Percentiles rank a stretch among this genome's conserved stretches.
These are phyloP conservation scores for Podosphaera xanthii DNA, from an alignment of 2,329 filamentous ascomycete genomes.

Conservation along the genomic window DNA sequence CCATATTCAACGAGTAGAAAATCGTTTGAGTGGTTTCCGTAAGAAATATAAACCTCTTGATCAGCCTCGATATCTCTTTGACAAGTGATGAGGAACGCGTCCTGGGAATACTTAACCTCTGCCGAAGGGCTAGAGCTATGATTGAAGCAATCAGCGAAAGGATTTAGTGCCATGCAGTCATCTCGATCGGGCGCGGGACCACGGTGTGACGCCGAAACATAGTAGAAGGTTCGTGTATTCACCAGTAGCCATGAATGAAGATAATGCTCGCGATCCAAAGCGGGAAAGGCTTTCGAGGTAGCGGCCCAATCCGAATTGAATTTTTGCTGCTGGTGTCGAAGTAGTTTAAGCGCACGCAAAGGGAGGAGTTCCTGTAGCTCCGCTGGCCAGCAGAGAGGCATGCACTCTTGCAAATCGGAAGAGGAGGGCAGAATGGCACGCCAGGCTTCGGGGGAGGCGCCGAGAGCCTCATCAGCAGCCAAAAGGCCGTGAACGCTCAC, in stretches of 20 bases:
- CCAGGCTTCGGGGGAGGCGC: constrained; percentile 30
- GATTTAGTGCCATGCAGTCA: constrained; percentile 46
- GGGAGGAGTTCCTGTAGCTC: constrained; percentile 24
- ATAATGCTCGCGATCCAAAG: constrained; percentile 20
- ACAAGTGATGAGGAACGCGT: constrained; percentile 16
- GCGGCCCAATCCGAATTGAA: constrained; percentile 26
- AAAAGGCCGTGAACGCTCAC: constrained; percentile 48
- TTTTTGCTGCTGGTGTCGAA: constrained; percentile 31
- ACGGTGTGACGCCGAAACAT: constrained; percentile 12
- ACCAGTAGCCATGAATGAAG: constrained; percentile 34
- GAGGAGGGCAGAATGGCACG: constrained; percentile 41
- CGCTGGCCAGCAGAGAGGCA: constrained; percentile 32
- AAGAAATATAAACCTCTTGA: constrained; percentile 46
- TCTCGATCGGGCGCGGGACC: constrained; percentile 18
- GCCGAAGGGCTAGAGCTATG: constrained; percentile 23
- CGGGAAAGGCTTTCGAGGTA: constrained; percentile 22
- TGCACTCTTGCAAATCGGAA: constrained; percentile 31
- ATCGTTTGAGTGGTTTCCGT: constrained; percentile 50
- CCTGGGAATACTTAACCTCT: not conserved
- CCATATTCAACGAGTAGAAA: constrained; percentile 45
- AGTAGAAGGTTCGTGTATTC: constrained; percentile 41
- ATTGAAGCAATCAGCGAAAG: constrained; percentile 53
- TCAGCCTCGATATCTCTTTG: constrained; percentile 28
- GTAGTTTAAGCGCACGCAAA: constrained; percentile 20
- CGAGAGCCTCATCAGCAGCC: constrained; percentile 41